A percentile compares a stretch with the other conserved stretches of the same genome.
phyloP scores from a whole-genome alignment of 306 rosid genomes.

The Castanospermum australe region DNA sequence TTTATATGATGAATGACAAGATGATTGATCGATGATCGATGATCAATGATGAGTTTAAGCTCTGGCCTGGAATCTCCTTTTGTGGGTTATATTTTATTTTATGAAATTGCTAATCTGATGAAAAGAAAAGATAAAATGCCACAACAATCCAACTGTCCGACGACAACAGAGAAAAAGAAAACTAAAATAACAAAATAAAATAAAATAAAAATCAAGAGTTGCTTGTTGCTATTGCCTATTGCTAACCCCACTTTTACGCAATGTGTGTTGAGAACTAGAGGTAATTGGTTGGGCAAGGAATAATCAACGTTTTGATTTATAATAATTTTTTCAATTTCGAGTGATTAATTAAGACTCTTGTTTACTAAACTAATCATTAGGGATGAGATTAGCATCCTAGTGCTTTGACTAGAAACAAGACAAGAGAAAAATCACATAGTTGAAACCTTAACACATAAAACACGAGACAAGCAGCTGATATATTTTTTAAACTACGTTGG shows the following conservation, averaged over 20 bases:
- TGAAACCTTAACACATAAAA: conserved; percentile 16
- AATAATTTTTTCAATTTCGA: neutral
- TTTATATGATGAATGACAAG: neutral
- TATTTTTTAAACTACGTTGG: neutral
- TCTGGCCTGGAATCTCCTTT: neutral
- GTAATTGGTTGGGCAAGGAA: neutral
- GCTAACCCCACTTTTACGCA: neutral
- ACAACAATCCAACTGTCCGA: neutral
- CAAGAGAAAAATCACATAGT: neutral
- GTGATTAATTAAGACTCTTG: neutral
- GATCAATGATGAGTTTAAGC: neutral
- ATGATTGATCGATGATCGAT: neutral
- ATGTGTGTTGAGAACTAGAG: neutral
- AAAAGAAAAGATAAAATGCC: neutral
- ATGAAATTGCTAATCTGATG: neutral
- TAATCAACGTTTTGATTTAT: neutral
- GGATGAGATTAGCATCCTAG: conserved; percentile 8
- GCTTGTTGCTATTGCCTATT: neutral
- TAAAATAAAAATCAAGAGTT: too few relatives aligned
- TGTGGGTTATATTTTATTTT: neutral
- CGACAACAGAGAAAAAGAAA: neutral
- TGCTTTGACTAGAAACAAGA: conserved; percentile 38
- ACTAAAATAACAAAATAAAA: too few relatives aligned
- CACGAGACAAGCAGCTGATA: conserved; percentile 30
- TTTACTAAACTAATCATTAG: conserved; percentile 3